Conservation (phyloP, 805 yeast species). For the Ogataea chonburiensis region DNA sequence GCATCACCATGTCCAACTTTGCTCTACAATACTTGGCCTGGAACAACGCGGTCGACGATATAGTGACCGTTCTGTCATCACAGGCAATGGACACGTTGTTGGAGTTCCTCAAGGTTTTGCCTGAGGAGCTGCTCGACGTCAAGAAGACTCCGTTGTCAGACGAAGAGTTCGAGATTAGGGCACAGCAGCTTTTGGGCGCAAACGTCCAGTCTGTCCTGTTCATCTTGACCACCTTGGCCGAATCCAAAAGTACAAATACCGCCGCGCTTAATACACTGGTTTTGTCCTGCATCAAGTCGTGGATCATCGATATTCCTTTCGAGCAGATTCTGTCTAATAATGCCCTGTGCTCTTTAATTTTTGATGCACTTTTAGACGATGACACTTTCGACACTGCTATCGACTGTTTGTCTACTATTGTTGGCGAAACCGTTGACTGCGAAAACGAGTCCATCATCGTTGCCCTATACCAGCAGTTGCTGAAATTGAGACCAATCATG, state of each 20-base stretch:
- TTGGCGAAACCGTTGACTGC: slow-evolving; percentile 79
- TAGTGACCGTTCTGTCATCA: slow-evolving; percentile 49
- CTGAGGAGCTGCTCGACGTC: slow-evolving; percentile 84
- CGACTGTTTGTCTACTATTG: slow-evolving; percentile 80
- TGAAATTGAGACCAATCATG: slow-evolving; percentile 56
- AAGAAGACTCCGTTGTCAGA: slow-evolving; percentile 77
- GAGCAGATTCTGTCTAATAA: slow-evolving; percentile 61
- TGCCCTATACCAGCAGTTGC: slow-evolving; percentile 66
- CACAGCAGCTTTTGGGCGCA: slow-evolving; percentile 57
- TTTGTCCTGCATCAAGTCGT: slow-evolving; percentile 77
- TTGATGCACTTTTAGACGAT: slow-evolving; percentile 55
- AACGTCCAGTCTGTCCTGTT: slow-evolving; percentile 69
- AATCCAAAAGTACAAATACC: slow-evolving; percentile 26
- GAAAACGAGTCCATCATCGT: slow-evolving; percentile 54
- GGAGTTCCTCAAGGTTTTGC: slow-evolving; percentile 81
- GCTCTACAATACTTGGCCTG: slow-evolving; percentile 76
- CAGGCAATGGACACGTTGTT: slow-evolving; percentile 50
- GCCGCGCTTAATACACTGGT: slow-evolving; percentile 43
- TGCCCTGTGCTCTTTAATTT: slow-evolving; percentile 66
- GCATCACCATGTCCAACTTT: slow-evolving; percentile 77
- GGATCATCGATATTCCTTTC: slow-evolving; percentile 87
- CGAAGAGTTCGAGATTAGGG: slow-evolving; percentile 70
- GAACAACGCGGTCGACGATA: slow-evolving; percentile 68
- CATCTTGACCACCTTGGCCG: slow-evolving; percentile 54
- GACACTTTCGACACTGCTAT: slow-evolving; percentile 79